Base-by-base conservation (phyloP, 2,329 filamentous ascomycete genomes). In the Trichoderma aggressivum region DNA sequence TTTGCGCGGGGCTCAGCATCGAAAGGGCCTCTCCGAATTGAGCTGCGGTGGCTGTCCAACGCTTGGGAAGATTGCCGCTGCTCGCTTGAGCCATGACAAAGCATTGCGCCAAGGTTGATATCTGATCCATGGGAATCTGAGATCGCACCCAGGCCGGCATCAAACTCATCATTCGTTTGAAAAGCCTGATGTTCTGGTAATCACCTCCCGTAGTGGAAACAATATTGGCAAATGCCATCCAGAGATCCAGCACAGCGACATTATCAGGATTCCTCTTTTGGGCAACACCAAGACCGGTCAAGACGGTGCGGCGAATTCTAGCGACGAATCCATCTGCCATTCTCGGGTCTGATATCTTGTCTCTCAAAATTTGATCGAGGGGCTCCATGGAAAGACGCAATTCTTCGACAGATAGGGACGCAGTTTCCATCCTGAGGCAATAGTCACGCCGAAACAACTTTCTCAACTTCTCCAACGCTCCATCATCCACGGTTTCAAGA, bases 11-110 rank as follows among this genome's bases (percentile, higher is more conserved):
- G 24, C 43, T 65, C 18, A 77, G 65, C 8, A 34, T 56, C 21
- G 67, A 64, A 11, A 76, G 55, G 7, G 72, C 72, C 16, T 72
- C 71, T 53, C 70, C 71, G 43, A 76, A 77, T 12, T 68, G 73
- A n/a, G 72, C 71, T 4, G 74, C 72, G 18, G 70, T 70, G 21
- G 50, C 47, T 8, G 53, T 70, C 75, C 75, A 77, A 43, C 69
- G 70, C 5, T 69, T 39, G 14, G 71, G 62, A 12, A 73, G 5
- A 30, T 74, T 75, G 26, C 72, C 66, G 5, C 72, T 74, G 47
- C n/a, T 62, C n/a, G 76, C 74, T 39, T 76, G 76, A 26, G 73
- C 68, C 2, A 43, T 32, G 3, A 76, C 65, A 50, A 77, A 73
- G 2, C 53, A 56, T 36, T 61, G 60, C 1, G 73, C 63, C 10